These are phyloP conservation scores for Talaromyces amestolkiae DNA, from an alignment of 2,329 filamentous ascomycete genomes.

Conservation along the genomic window DNA sequence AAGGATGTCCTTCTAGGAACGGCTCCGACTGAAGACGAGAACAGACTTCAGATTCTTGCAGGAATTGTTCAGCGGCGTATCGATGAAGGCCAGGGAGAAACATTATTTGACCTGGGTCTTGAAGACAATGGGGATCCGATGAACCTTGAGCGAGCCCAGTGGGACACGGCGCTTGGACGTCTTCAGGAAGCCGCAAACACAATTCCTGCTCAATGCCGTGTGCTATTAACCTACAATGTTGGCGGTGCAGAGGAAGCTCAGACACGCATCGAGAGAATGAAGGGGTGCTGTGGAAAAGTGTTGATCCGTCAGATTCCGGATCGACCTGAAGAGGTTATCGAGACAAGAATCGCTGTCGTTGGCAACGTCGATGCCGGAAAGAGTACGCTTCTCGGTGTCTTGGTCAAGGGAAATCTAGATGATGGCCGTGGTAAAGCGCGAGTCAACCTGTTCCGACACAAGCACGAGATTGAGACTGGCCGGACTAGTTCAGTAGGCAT, in stretches of 20 bases:
- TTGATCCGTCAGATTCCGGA: constrained; percentile 73
- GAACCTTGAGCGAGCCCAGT: constrained; percentile 70
- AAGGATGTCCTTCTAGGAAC: constrained; percentile 70
- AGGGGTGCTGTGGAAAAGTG: constrained; percentile 78
- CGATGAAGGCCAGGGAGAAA: constrained; percentile 82
- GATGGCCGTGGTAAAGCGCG: constrained; percentile 91
- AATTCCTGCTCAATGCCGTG: constrained; percentile 69
- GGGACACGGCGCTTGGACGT: constrained; percentile 67
- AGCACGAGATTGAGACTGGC: constrained; percentile 95
- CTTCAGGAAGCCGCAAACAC: constrained; percentile 64
- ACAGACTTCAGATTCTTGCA: constrained; percentile 61
- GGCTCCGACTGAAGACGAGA: constrained; percentile 52
- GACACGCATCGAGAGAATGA: constrained; percentile 63
- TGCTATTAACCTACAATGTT: constrained; percentile 88
- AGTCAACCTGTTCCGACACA: constrained; percentile 94
- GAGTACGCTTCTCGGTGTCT: constrained; percentile 89
- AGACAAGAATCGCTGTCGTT: constrained; percentile 93
- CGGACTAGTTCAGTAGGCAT: constrained; percentile 95
- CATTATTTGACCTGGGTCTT: constrained; percentile 85
- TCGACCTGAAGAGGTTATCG: constrained; percentile 81
- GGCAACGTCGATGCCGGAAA: constrained; percentile 98
- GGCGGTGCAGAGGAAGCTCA: constrained; percentile 72
- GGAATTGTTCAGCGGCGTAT: constrained; percentile 67
- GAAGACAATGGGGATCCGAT: constrained; percentile 88
- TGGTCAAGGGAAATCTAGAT: constrained; percentile 93